Percentiles rank a stretch among this genome's conserved stretches.
Evolutionary conservation across 768 basidiomycete species (phyloP).

Genomic region (Filobasidium wieringae): DNA sequence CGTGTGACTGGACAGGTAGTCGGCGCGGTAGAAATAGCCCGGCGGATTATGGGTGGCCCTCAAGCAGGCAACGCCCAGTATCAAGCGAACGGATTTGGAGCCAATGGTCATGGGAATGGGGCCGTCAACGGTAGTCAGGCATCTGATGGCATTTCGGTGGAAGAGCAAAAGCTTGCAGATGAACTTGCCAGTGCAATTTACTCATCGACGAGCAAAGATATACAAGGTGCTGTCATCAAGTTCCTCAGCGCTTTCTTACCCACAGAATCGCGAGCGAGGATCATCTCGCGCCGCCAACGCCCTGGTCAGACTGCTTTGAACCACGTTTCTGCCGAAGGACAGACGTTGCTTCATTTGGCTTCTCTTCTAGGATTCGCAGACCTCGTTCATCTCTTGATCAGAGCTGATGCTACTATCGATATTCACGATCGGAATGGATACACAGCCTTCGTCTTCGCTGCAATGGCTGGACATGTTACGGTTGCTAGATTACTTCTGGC

Average conservation of each 20-base stretch:
- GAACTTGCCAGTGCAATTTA: constrained; percentile 16
- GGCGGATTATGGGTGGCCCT: constrained; percentile 64
- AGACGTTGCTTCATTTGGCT: constrained; percentile 81
- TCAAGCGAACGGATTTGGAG: neutral
- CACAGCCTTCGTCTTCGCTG: constrained; percentile 80
- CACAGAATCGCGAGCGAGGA: constrained; percentile 45
- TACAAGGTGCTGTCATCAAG: constrained; percentile 65
- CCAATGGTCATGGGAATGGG: neutral
- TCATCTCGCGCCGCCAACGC: constrained; percentile 35
- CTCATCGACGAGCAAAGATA: constrained; percentile 38
- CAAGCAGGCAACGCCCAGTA: constrained; percentile 36
- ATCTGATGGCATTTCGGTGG: neutral
- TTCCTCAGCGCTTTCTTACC: constrained; percentile 65
- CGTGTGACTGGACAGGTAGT: constrained; percentile 95
- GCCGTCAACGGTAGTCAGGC: neutral
- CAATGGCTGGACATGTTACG: constrained; percentile 50
- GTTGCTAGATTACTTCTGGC: constrained; percentile 59
- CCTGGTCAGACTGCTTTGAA: constrained; percentile 50
- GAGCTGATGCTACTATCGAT: constrained; percentile 64
- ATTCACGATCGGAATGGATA: constrained; percentile 77
- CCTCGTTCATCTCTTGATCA: constrained; percentile 60
- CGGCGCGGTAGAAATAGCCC: constrained; percentile 81
- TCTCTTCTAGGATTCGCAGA: constrained; percentile 62
- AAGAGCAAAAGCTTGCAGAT: constrained; percentile 7
- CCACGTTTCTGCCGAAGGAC: constrained; percentile 55